Evolutionary conservation across 306 rosid species (phyloP), one percentile per base, ranked within the genome.

Genomic region (Dryas drummondii): DNA sequence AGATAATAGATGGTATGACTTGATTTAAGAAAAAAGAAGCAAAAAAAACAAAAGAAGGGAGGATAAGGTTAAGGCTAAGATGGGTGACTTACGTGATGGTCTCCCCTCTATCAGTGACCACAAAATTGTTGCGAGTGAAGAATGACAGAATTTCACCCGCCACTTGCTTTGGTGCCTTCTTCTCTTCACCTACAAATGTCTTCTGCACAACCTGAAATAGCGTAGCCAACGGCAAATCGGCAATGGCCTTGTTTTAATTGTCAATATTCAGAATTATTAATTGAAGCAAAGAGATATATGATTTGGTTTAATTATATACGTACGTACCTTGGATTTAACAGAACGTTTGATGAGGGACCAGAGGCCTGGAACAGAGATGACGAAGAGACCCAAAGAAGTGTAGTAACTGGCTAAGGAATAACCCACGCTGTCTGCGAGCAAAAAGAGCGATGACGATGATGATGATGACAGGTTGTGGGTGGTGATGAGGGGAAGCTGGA

Each of bases 271-370:
- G 37, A 32, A 32, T 32, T 32, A 32, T 1, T 1, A 32, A 63
- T 9, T 7, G 1, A 12, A 41, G 7, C 26, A 9, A 22, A 14
- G 27, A 19, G 11, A 26, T 16, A 14, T 22, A 15, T 15, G 41
- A 14, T 8, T 17, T 13, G 12, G 72, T 22, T 22, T 22, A 22
- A 22, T 22, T 22, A 22, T 22, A 22, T 22, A 22, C 22, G 22
- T 22, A 22, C 22, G 22, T 58, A 91, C 98, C 87, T 94, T 94
- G 81, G 98, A 91, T 78, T 91, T 94, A 22, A 91, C 97, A 66
- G 97, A 91, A 76, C 97, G 97, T 72, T 94, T 94, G 89, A 94
- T 94, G 80, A 94, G 97, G 41, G 98, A 94, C 98, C 98, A 94
- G 4, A 91, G 86, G 53, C 98, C 97, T 26, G 97, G 97, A 11